Evolutionary conservation across 2,329 filamentous ascomycete species (phyloP).

Genomic region (Microcyclospora pomicola): DNA sequence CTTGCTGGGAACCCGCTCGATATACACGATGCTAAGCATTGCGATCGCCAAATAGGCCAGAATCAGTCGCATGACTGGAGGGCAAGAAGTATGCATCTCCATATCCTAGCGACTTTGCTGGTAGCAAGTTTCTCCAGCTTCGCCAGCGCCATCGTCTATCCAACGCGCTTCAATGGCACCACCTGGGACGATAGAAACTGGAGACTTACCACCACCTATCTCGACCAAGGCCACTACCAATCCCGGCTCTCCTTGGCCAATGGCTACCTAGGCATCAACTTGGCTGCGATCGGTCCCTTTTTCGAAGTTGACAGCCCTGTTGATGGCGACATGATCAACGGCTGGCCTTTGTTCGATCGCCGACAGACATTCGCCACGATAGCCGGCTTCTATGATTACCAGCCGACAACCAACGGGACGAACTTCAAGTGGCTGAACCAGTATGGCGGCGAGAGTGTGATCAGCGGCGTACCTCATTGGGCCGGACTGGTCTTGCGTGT

Average conservation of each 20-base stretch:
- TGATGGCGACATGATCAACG: slow-evolving; percentile 40
- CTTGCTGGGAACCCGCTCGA: no score
- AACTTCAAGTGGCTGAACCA: slow-evolving; percentile 58
- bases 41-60: no score
- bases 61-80: no score
- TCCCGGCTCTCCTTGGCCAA: slow-evolving; percentile 47
- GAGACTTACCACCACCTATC: slow-evolving; percentile 38
- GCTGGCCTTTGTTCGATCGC: slow-evolving; percentile 53
- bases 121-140: background rate
- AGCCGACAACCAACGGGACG: slow-evolving; percentile 43
- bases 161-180: slow-evolving; percentile 38
- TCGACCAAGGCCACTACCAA: slow-evolving; percentile 47
- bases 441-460: slow-evolving; percentile 56
- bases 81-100: no score
- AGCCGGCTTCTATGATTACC: slow-evolving; percentile 51
- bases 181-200: slow-evolving; percentile 47
- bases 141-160: slow-evolving; percentile 22
- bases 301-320: slow-evolving; percentile 45
- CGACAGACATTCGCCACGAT: slow-evolving; percentile 55
- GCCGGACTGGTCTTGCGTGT: slow-evolving; percentile 45
- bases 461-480: slow-evolving; percentile 59
- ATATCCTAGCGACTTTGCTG: no score
- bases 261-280: slow-evolving; percentile 50
- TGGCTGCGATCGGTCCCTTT: slow-evolving; percentile 49
- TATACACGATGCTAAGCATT: no score